These are phyloP conservation scores for Alternaria triticina DNA, from an alignment of 2,329 filamentous ascomycete genomes.

Conservation along the genomic window DNA sequence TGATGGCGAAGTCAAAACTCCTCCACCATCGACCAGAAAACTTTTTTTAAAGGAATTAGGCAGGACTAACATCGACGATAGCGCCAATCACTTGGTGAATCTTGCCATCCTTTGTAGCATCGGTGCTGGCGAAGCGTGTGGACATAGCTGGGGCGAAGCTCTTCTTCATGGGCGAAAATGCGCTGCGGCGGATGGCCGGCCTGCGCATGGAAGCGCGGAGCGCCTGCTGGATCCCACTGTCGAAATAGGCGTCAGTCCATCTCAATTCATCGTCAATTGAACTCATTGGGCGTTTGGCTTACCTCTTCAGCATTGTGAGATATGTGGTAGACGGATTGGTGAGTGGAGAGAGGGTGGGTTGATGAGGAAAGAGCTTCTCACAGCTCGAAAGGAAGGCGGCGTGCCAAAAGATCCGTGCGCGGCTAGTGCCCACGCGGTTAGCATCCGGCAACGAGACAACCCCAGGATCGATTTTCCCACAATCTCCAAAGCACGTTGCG, in stretches of 20 bases:
- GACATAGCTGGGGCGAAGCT: conserved; percentile 64
- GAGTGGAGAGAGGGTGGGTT: conserved; percentile 37
- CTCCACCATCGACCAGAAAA: conserved; percentile 33
- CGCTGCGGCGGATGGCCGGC: conserved; percentile 59
- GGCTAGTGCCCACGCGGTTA: conserved; percentile 10
- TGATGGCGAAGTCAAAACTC: conserved; percentile 30
- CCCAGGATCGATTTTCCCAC: not conserved
- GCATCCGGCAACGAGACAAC: not conserved
- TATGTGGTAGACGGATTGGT: conserved; percentile 50
- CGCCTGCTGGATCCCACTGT: conserved; percentile 70
- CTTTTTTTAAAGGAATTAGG: conserved; percentile 41
- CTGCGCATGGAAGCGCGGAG: conserved; percentile 66
- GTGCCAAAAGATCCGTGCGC: conserved; percentile 12
- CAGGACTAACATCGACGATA: conserved; percentile 81
- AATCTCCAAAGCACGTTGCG: not conserved
- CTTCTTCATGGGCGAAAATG: conserved; percentile 64
- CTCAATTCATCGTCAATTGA: conserved; percentile 48
- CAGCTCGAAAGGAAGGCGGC: conserved; percentile 15
- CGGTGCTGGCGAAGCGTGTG: conserved; percentile 68
- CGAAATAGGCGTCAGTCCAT: conserved; percentile 46
- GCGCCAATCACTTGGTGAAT: conserved; percentile 89
- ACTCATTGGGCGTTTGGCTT: conserved; percentile 38
- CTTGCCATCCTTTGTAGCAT: conserved; percentile 65
- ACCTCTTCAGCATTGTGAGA: conserved; percentile 69
- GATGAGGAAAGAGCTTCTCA: conserved; percentile 28